Percentiles rank a stretch among this genome's conserved stretches.
Evolutionary conservation across 2,329 filamentous ascomycete species (phyloP).

Genomic region (Rachicladosporium sp.): DNA sequence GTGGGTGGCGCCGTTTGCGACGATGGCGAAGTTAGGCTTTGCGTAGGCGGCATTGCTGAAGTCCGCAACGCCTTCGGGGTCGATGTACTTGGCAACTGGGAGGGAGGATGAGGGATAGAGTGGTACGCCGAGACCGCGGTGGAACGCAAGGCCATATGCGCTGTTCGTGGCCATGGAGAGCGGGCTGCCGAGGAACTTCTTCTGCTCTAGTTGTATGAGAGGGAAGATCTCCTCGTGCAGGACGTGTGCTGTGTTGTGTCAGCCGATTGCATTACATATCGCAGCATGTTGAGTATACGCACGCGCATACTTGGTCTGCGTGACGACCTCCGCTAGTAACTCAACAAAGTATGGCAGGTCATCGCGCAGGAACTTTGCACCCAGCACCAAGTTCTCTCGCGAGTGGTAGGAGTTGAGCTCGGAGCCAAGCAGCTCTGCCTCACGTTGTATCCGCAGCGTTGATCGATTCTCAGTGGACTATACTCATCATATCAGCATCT

Average conservation of each 20-base stretch:
- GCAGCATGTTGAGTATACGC: conserved; percentile 13
- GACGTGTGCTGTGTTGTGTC: conserved; percentile 56
- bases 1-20: conserved; percentile 76
- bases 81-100: conserved; percentile 68
- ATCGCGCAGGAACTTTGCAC: conserved; percentile 88
- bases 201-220: conserved; percentile 66
- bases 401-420: conserved; percentile 81
- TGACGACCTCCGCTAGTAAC: conserved; percentile 82
- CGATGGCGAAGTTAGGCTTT: conserved; percentile 81
- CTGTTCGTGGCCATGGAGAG: conserved; percentile 69
- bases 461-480: conserved; percentile 81
- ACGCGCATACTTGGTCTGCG: conserved; percentile 73
- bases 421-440: conserved; percentile 88
- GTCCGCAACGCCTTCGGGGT: conserved; percentile 58
- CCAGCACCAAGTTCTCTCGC: conserved; percentile 81
- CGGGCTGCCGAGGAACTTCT: conserved; percentile 50
- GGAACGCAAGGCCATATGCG: conserved; percentile 78
- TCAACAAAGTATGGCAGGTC: conserved; percentile 97
- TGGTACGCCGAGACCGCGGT: conserved; percentile 76
- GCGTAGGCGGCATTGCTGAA: conserved; percentile 72
- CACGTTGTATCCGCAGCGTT: conserved; percentile 82
- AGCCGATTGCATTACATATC: conserved; percentile 4
- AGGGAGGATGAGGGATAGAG: conserved; percentile 60
- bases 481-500: conserved; percentile 1
- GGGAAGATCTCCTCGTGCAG: conserved; percentile 78